These are phyloP conservation scores for Ophiostoma sp. DNA, from an alignment of 2,329 filamentous ascomycete genomes.

Conservation along the genomic window DNA sequence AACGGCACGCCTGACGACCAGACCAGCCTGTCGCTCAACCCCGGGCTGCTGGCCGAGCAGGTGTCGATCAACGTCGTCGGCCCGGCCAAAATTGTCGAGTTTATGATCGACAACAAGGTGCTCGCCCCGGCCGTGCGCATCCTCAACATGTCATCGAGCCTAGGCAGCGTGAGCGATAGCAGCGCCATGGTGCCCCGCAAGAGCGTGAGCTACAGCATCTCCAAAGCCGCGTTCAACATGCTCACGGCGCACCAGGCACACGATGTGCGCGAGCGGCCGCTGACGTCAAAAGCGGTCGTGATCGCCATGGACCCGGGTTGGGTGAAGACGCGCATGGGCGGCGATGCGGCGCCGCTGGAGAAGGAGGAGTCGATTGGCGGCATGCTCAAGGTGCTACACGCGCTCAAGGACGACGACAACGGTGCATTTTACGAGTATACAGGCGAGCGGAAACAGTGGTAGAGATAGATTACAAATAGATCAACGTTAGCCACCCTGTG, in stretches of 20 bases:
- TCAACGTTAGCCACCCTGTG: background rate
- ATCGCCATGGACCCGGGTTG: slow-evolving; percentile 34
- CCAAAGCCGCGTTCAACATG: slow-evolving; percentile 34
- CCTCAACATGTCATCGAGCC: slow-evolving; percentile 40
- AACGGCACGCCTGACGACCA: slow-evolving; percentile 34
- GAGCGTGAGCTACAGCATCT: slow-evolving; percentile 33
- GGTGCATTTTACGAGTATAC: slow-evolving; percentile 27
- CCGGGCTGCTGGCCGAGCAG: slow-evolving; percentile 35
- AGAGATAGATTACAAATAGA: background rate
- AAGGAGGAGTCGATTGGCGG: slow-evolving; percentile 30
- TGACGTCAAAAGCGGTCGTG: slow-evolving; percentile 28
- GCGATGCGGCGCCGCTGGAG: slow-evolving; percentile 30
- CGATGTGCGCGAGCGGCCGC: slow-evolving; percentile 26
- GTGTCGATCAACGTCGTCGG: slow-evolving; percentile 44
- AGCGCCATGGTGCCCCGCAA: slow-evolving; percentile 31
- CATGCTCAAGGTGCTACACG: slow-evolving; percentile 72
- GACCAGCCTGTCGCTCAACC: slow-evolving; percentile 37
- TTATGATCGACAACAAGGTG: slow-evolving; percentile 31
- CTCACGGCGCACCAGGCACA: slow-evolving; percentile 33
- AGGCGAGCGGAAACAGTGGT: slow-evolving; percentile 30
- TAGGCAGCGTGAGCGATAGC: slow-evolving; percentile 35
- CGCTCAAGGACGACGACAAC: slow-evolving; percentile 52
- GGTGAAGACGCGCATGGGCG: slow-evolving; percentile 35
- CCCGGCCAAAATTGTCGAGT: slow-evolving; percentile 41
- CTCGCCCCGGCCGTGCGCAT: slow-evolving; percentile 31